phyloP scores from a whole-genome alignment of 192 early-diverging fungal species.

The Coemansia reversa region DNA sequence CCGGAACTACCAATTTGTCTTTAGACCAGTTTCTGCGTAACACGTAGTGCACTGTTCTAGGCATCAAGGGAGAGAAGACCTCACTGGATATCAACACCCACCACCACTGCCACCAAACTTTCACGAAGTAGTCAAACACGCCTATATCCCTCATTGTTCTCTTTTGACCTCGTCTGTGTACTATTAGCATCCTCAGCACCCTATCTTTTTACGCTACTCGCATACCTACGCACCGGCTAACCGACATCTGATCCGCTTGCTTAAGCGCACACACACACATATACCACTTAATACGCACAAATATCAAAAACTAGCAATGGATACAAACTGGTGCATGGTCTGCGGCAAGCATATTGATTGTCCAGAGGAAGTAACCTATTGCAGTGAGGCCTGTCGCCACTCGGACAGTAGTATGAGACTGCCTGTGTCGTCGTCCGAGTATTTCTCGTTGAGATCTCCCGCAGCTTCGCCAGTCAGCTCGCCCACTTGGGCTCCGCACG shows the following conservation, averaged over 20 bases:
- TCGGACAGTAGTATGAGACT: constrained; percentile 13
- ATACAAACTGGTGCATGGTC: constrained; percentile 53
- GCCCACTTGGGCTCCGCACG: constrained; percentile 26
- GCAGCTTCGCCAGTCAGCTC: constrained; percentile 25
- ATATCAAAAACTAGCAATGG: constrained; percentile 28
- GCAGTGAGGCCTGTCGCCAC: constrained; percentile 42
- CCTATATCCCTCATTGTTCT: no score
- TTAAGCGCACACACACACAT: neutral
- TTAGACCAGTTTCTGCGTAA: no score
- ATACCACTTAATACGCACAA: constrained; percentile 5
- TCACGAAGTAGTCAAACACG: no score
- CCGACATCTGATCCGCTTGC: neutral
- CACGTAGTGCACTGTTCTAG: no score
- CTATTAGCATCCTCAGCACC: no score
- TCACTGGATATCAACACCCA: no score
- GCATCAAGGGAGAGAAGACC: no score
- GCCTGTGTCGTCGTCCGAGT: constrained; percentile 26
- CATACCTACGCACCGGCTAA: neutral
- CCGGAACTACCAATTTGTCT: no score
- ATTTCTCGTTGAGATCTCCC: constrained; percentile 29
- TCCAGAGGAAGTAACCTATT: constrained; percentile 45
- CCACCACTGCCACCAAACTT: no score
- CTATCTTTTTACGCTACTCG: neutral
- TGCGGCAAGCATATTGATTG: constrained; percentile 53
- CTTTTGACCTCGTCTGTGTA: no score